phyloP scores from a whole-genome alignment of 306 rosid species.

The Benincasa hispida region DNA sequence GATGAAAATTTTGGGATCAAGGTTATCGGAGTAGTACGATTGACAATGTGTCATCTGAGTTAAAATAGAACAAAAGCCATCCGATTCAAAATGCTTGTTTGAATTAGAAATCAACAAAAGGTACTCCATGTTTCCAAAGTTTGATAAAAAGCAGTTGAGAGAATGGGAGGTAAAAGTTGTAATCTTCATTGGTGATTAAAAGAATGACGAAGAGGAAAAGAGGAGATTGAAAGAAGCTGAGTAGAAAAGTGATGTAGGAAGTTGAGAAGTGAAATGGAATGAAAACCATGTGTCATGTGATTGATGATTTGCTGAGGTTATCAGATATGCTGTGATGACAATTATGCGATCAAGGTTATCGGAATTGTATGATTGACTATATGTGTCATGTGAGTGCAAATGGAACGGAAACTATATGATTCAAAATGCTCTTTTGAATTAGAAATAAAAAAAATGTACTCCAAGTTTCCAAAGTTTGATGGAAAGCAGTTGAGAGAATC shows the following conservation, averaged over 20 bases:
- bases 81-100: background rate
- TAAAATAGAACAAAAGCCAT: background rate
- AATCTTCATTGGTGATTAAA: background rate
- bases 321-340: too few species aligned
- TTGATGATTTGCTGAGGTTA: too few species aligned
- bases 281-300: too few species aligned
- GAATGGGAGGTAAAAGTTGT: too few species aligned
- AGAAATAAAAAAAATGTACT: background rate
- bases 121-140: background rate
- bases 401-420: background rate
- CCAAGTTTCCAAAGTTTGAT: background rate
- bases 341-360: background rate
- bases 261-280: background rate
- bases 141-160: background rate
- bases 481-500: background rate
- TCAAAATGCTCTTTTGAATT: background rate
- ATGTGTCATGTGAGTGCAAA: too few species aligned
- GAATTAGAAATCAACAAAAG: background rate
- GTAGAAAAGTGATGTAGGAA: background rate
- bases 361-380: background rate
- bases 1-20: background rate
- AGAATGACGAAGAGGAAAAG: too few species aligned
- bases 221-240: background rate
- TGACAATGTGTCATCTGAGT: too few species aligned
- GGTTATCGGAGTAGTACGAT: background rate